A percentile compares a stretch with the other conserved stretches of the same genome.
These are phyloP conservation scores for Biscogniauxia mediterranea DNA, from an alignment of 2,329 filamentous ascomycete species.

Conservation along the genomic window DNA sequence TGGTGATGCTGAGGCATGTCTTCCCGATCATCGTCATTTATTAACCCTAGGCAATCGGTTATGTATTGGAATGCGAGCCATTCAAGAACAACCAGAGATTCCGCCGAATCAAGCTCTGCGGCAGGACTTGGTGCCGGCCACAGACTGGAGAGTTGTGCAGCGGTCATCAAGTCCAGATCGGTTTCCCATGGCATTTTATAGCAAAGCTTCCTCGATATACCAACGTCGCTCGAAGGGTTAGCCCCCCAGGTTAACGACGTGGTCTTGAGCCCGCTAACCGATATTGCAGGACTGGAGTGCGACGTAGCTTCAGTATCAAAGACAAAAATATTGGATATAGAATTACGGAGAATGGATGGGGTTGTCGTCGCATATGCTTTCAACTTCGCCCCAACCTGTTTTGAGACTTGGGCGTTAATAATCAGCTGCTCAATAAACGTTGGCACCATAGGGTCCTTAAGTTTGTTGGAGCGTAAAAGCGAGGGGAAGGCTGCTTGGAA, in stretches of 20 bases:
- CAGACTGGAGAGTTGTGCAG: neutral
- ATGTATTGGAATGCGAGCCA: conserved; percentile 8
- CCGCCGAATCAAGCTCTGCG: neutral
- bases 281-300: neutral
- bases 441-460: conserved; percentile 4
- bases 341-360: conserved; percentile 1
- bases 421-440: conserved; percentile 4
- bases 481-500: conserved; percentile 3
- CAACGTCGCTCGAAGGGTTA: neutral
- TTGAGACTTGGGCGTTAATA: neutral
- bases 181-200: conserved; percentile 1
- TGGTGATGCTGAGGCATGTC: conserved; percentile 5
- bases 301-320: neutral
- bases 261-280: conserved; percentile 4
- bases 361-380: conserved; percentile 1
- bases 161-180: conserved; percentile 2
- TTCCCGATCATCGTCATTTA: neutral
- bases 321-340: conserved; percentile 2
- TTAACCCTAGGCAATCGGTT: neutral
- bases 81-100: conserved; percentile 5
- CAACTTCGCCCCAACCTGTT: conserved; percentile 1
- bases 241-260: conserved; percentile 5
- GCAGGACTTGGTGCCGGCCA: conserved; percentile 1
- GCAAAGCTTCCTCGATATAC: conserved; percentile 2
- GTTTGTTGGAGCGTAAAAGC: neutral